A percentile compares a stretch with the other conserved stretches of the same genome.
These are phyloP conservation scores for Phylloboletellus chloephorus DNA, from an alignment of 1,284 basidiomycete genomes.

Conservation along the genomic window DNA sequence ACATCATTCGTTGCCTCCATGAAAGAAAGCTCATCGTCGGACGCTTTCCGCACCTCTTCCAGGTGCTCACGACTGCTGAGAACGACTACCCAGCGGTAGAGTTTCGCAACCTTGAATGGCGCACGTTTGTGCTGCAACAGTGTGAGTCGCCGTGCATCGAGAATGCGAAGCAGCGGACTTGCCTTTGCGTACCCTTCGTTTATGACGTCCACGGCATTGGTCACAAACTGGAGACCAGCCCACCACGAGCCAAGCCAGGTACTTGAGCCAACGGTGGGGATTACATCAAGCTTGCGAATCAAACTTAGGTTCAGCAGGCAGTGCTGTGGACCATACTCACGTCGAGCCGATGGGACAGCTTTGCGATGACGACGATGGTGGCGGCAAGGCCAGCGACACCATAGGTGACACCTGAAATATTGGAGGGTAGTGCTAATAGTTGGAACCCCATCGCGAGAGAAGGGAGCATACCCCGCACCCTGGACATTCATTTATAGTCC, in stretches of 20 bases:
- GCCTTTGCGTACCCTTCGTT: slow-evolving; percentile 24
- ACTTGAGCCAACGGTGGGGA: slow-evolving; percentile 22
- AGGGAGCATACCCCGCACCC: no score
- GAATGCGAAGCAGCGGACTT: not conserved
- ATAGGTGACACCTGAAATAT: no score
- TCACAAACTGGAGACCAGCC: slow-evolving; percentile 10
- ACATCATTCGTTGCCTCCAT: slow-evolving; percentile 33
- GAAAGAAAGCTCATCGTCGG: slow-evolving; percentile 37
- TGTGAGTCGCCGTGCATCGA: not conserved
- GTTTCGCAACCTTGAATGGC: slow-evolving; percentile 39
- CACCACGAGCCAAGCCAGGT: slow-evolving; percentile 17
- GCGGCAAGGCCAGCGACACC: not conserved
- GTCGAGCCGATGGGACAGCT: not conserved
- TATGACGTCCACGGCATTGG: slow-evolving; percentile 9
- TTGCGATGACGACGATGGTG: not conserved
- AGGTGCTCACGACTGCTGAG: slow-evolving; percentile 34
- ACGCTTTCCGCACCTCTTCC: slow-evolving; percentile 38
- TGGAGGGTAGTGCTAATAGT: not conserved
- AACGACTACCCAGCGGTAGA: slow-evolving; percentile 40
- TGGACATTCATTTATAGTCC: no score
- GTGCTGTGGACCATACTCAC: not conserved
- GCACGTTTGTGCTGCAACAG: slow-evolving; percentile 30
- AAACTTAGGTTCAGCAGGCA: no score
- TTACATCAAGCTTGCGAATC: slow-evolving; percentile 5
- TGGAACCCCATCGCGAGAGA: no score